Percentiles rank a stretch among this genome's conserved stretches.
Conservation (phyloP, 768 basidiomycete genomes). For the Trametes villosa region DNA sequence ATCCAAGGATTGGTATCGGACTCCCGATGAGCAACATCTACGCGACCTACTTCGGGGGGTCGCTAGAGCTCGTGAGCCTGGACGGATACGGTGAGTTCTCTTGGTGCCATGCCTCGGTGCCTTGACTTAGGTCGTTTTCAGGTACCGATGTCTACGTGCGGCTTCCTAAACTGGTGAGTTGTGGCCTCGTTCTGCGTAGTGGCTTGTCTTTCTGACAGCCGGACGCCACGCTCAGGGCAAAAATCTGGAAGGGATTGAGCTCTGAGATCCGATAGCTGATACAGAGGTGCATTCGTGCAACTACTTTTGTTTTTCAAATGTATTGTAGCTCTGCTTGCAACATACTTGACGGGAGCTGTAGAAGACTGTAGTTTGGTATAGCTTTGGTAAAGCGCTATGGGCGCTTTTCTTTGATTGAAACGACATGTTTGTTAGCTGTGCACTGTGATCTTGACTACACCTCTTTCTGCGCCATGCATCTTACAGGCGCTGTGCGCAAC, state of each 20-base stretch:
- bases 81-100: constrained; percentile 79
- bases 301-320: not conserved
- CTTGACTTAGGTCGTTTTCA: constrained; percentile 31
- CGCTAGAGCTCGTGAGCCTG: constrained; percentile 74
- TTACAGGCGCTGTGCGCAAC: too few species aligned
- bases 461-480: too few species aligned
- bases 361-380: too few species aligned
- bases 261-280: constrained; percentile 41
- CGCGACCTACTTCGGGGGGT: constrained; percentile 87
- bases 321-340: too few species aligned
- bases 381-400: too few species aligned
- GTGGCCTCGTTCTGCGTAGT: not conserved
- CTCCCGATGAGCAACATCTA: constrained; percentile 90
- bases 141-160: constrained; percentile 85
- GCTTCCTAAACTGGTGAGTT: constrained; percentile 72
- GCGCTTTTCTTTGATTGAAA: too few species aligned
- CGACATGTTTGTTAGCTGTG: too few species aligned
- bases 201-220: not conserved
- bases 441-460: too few species aligned
- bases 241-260: constrained; percentile 82
- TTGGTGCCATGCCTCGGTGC: not conserved
- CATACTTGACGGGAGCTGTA: too few species aligned
- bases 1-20: constrained; percentile 78
- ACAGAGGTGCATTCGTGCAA: not conserved
- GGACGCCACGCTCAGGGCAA: constrained; percentile 59